Evolutionary conservation across 805 yeast species (phyloP), one percentile per base, ranked within the genome.

Genomic region (Candida coquimbonensis): DNA sequence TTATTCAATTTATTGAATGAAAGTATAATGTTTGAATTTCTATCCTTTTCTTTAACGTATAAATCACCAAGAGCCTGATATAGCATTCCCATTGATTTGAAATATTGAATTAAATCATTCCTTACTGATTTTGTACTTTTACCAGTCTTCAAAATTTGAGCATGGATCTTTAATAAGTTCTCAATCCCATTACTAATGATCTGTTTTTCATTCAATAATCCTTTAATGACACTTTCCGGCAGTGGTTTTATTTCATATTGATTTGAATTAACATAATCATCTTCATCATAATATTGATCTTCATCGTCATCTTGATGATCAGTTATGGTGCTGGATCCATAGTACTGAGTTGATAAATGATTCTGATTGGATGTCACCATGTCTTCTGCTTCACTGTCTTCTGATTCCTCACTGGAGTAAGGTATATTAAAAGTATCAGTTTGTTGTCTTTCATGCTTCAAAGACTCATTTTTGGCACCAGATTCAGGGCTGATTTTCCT

Each of bases 11-110:
- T 50, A 38, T 58, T 54, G 41, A 75, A 68, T 12, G 56, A 29
- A 7, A 59, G 52, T n/a, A n/a, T n/a, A 14, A 72, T 53, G 1
- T 36, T 42, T 13, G 50, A 49, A 17, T 66, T 63, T 26, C 57
- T 52, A 3, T 51, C 47, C 1, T 61, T 50, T 29, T 72, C 75
- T 9, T 57, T 57, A 5, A 55, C 50, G 52, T 73, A 74, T 3
- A 72, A 50, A 50, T 74, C 79, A 43, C 64, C 57, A 37, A 72
- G 61, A 2, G 74, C 63, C 42, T 66, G 63, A 49, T 69, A 65
- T 34, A 65, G 60, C 42, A 66, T 67, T 1, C 69, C 61, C 27
- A 73, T 50, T 41, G 64, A 66, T 40, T 59, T 62, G 43, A 67
- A 65, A 43, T 60, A 57, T 29, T 59, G 60, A 1, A 55, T 39